These are phyloP conservation scores for Juglanconis sp. DNA, from an alignment of 2,329 filamentous ascomycete species.

Conservation along the genomic window DNA sequence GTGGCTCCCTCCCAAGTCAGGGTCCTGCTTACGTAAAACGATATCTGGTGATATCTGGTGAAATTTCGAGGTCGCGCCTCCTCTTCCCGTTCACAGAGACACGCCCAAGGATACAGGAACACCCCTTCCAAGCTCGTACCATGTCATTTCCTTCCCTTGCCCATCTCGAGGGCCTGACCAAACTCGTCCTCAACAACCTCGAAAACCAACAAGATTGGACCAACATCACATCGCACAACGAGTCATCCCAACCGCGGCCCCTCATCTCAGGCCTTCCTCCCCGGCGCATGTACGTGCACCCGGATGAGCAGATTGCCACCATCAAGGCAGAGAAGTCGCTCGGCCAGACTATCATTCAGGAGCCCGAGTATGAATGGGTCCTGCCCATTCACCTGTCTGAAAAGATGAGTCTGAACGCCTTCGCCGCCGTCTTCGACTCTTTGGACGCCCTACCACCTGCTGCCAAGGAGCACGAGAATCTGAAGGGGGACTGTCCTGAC, in stretches of 20 bases:
- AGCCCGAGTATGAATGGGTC: slow-evolving; percentile 66
- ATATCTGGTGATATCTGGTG: too few species aligned
- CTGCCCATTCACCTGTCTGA: slow-evolving; percentile 70
- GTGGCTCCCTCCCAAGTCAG: too few species aligned
- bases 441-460: slow-evolving; percentile 44
- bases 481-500: slow-evolving; percentile 23
- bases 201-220: slow-evolving; percentile 75
- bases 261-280: slow-evolving; percentile 73
- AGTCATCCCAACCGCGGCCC: slow-evolving; percentile 52
- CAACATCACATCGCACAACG: slow-evolving; percentile 51
- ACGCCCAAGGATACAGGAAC: background rate
- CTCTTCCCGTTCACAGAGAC: too few species aligned
- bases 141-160: slow-evolving; percentile 24
- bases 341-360: slow-evolving; percentile 43
- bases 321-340: slow-evolving; percentile 57
- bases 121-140: slow-evolving; percentile 1
- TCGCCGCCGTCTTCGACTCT: slow-evolving; percentile 69
- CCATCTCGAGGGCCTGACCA: slow-evolving; percentile 42
- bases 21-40: too few species aligned
- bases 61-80: too few species aligned
- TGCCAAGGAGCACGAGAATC: slow-evolving; percentile 20
- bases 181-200: slow-evolving; percentile 67
- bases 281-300: slow-evolving; percentile 71
- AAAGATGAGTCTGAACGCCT: slow-evolving; percentile 64
- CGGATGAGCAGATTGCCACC: slow-evolving; percentile 75